A percentile compares a stretch with the other conserved stretches of the same genome.
These are phyloP conservation scores for Hanseniaspora guilliermondii DNA, from an alignment of 805 yeast genomes.

Conservation along the genomic window DNA sequence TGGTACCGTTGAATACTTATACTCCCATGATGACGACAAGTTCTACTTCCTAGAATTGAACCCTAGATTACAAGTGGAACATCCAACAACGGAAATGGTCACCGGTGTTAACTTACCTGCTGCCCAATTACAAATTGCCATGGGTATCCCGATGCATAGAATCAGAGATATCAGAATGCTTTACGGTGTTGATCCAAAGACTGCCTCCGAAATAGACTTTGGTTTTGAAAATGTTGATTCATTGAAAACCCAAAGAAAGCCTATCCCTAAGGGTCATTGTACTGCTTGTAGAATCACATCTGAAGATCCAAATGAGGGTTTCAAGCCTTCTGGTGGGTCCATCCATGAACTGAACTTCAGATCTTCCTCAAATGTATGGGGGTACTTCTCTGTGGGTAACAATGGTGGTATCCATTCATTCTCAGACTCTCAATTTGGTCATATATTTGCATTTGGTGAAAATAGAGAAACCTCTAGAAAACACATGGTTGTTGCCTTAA, in stretches of 20 bases:
- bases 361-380: conserved; percentile 98
- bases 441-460: conserved; percentile 97
- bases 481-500: conserved; percentile 97
- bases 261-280: conserved; percentile 95
- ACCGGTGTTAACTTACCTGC: conserved; percentile 97
- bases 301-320: conserved; percentile 98
- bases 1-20: conserved; percentile 96
- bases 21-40: conserved; percentile 85
- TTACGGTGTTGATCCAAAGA: conserved; percentile 93
- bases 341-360: conserved; percentile 92
- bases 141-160: conserved; percentile 97
- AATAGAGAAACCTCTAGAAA: conserved; percentile 95
- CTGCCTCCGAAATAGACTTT: conserved; percentile 80
- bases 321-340: conserved; percentile 96
- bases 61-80: conserved; percentile 98
- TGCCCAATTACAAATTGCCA: conserved; percentile 95
- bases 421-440: conserved; percentile 98
- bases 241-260: conserved; percentile 71
- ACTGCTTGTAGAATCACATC: conserved; percentile 98
- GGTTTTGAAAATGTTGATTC: conserved; percentile 67
- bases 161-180: conserved; percentile 82
- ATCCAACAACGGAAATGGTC: conserved; percentile 99
- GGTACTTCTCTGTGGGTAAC: conserved; percentile 93
- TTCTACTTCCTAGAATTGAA: conserved; percentile 93
- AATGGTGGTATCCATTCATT: conserved; percentile 96